Evolutionary conservation across 495 filamentous ascomycete genomes (phyloP), one percentile per base, ranked within the genome.

Genomic region (Aspergillus incahuasiensis): DNA sequence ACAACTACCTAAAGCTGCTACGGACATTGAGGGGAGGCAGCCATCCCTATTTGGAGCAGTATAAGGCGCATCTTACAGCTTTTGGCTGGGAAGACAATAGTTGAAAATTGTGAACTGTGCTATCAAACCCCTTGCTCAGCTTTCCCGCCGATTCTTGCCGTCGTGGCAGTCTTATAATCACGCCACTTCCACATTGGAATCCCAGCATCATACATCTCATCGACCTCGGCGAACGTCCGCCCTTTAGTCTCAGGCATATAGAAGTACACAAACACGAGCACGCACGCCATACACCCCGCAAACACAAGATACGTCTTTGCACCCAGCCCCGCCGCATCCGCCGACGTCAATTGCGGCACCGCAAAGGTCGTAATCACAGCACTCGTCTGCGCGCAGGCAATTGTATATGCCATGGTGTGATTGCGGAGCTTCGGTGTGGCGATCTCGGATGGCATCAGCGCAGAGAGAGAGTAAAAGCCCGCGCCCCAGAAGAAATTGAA

Each of bases 161-260:
- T 16, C 0, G 54, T 24, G n/a, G 64, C 62, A 25, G 66, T 67
- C 38, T 56, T 42, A 57, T 71, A 72, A 19, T 57, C 60, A 18
- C 69, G 60, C 71, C 71, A 74, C 48, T 68, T 71, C 67, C 68
- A 65, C 51, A 67, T 65, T 1, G 79, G 76, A 19, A 81, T 60
- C 32, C 67, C 70, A 5, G 72, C 72, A 60, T 74, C 75, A 51
- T 80, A 82, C 70, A 80, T 80, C 68, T 80, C 78, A 59, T 80
- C 70, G 5, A 82, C 75, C 59, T 82, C 78, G 11, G 74, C 77
- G 30, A 80, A 69, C 1, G 77, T 80, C 32, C 80, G 66, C 48
- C 78, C 74, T 6, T 69, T 64, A 0, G 80, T 83, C 62, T 83
- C 80, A 0, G 79, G 78, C 52, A 83, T 64, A 30, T 66, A 76